Base-by-base conservation (phyloP, 2,329 filamentous ascomycete species). In the Dryadomyces quercus-mongolicae region DNA sequence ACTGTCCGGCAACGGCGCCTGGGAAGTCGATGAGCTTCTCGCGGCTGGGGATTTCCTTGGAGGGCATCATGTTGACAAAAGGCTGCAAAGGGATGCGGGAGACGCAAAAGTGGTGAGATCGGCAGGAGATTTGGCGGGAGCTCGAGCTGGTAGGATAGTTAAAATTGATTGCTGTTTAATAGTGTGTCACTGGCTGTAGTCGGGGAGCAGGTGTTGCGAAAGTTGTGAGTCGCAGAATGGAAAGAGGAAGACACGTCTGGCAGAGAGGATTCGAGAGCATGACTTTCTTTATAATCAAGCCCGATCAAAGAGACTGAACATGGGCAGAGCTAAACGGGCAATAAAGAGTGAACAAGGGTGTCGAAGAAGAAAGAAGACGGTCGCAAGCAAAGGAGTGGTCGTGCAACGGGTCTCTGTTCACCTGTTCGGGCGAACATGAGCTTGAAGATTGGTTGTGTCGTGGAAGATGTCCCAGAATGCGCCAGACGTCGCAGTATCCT, bases 1-100 rank as follows among this genome's bases (percentile, higher is more conserved):
- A 91, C 87, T 94, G 88, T 70, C 88, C 88, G 58, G 88, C 88
- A 58, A 90, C 88, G 51, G 85, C 87, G 64, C 88, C 77, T 62
- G 81, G 80, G 70, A 86, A 93, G 53, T 82, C 76, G 60, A 82
- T 74, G 48, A 91, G 74, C 56, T 83, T 80, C 54, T 78, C 73
- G 54, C 74, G 72, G 59, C 78, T 77, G 53, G 83, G 79, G 44
- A 82, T 68, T 60, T 53, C 68, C 68, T 55, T 59, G 60, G 42
- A 57, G 57, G 53, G 54, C 60, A 65, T 66, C 42, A 56, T 61
- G 15, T 52, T 48, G 56, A 48, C 54, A 36, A 42, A 50, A 42
- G 46, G 31, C 8, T 9, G 20, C 16, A 20, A 22, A 31, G 20
- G 38, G 16, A 34, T 31, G 12, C 10, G n/a, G 22, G 16, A 15